These are phyloP conservation scores for Zea luxurians DNA, from an alignment of 176 grass and related monocot species.

Conservation along the genomic window DNA sequence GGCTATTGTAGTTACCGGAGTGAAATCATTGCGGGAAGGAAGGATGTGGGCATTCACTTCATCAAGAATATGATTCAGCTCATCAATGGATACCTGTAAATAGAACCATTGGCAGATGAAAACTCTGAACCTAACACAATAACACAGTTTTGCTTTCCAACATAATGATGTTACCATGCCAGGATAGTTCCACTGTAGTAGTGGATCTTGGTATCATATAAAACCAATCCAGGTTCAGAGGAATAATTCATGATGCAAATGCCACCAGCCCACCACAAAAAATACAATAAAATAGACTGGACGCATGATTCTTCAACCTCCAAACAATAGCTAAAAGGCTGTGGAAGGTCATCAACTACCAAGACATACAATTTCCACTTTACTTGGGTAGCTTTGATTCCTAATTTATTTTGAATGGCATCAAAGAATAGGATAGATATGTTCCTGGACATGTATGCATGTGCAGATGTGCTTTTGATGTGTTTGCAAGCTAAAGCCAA, in stretches of 20 bases:
- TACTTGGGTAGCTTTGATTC: slow-evolving; percentile 1
- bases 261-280: background rate
- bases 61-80: slow-evolving; percentile 72
- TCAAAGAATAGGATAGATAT: background rate
- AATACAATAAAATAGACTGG: background rate
- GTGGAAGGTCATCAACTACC: background rate
- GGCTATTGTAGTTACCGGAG: slow-evolving; percentile 73
- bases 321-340: background rate
- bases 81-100: slow-evolving; percentile 63
- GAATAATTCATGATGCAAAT: background rate
- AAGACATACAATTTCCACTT: background rate
- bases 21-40: slow-evolving; percentile 36
- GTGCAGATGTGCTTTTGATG: slow-evolving; percentile 4
- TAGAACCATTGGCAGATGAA: too few relatives aligned
- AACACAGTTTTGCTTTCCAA: background rate
- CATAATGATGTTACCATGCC: background rate
- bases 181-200: slow-evolving; percentile 3
- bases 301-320: slow-evolving; percentile 6
- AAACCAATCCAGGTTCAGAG: background rate
- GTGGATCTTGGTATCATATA: background rate
- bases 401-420: background rate
- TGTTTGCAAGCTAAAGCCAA: background rate
- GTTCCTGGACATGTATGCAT: slow-evolving; percentile 33
- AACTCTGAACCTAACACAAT: background rate
- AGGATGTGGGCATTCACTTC: slow-evolving; percentile 69